phyloP scores from a whole-genome alignment of 768 basidiomycete species.

The Phylloporus arenicola region DNA sequence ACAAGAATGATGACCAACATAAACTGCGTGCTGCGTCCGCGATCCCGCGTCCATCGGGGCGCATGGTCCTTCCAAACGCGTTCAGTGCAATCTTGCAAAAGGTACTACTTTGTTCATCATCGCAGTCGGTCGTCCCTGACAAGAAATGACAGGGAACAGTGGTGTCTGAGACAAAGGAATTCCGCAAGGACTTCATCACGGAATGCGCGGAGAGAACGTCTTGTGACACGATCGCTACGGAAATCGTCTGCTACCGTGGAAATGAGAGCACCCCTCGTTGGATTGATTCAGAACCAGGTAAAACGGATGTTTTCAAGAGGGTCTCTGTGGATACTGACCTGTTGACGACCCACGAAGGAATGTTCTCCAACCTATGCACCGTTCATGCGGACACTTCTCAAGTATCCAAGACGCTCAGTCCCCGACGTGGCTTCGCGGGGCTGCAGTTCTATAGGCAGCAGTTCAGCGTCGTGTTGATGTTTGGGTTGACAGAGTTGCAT shows the following conservation, averaged over 20 bases:
- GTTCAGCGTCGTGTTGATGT: conserved; percentile 39
- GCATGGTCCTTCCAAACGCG: conserved; percentile 29
- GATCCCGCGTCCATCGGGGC: conserved; percentile 29
- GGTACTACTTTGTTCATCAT: conserved; percentile 3
- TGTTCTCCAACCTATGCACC: conserved; percentile 22
- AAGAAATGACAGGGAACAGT: conserved; percentile 17
- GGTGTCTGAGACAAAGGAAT: conserved; percentile 29
- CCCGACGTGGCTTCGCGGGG: conserved; percentile 26
- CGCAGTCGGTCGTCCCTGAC: neutral
- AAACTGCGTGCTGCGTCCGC: conserved; percentile 23
- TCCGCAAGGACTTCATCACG: conserved; percentile 30
- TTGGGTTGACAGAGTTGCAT: conserved; percentile 44
- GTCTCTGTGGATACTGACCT: neutral
- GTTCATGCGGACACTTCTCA: conserved; percentile 25
- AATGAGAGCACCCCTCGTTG: conserved; percentile 22
- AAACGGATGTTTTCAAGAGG: neutral
- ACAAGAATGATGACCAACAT: conserved; percentile 28
- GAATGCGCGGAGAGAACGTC: conserved; percentile 25
- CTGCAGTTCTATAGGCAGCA: conserved; percentile 28
- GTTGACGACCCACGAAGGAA: conserved; percentile 13
- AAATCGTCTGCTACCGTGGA: conserved; percentile 29
- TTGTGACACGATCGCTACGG: conserved; percentile 27
- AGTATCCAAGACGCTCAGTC: conserved; percentile 27
- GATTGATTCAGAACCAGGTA: conserved; percentile 29
- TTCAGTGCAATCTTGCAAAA: conserved; percentile 30